A percentile compares a stretch with the other conserved stretches of the same genome.
Evolutionary conservation across 495 filamentous ascomycete genomes (phyloP).

Genomic region (Parmelia sp.): DNA sequence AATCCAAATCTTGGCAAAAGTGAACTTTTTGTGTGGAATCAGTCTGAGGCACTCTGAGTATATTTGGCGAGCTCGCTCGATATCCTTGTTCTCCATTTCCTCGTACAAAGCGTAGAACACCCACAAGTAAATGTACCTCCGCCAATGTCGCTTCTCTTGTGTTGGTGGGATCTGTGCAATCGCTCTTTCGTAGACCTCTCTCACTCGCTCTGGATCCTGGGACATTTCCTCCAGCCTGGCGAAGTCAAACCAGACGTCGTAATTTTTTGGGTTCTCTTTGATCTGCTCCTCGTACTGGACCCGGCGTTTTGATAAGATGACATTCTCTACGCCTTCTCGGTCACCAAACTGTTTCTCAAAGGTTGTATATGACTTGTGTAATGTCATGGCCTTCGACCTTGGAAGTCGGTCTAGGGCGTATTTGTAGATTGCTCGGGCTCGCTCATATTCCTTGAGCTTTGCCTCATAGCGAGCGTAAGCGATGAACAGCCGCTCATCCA

Average conservation of each 20-base stretch:
- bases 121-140: slow-evolving; percentile 95
- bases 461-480: slow-evolving; percentile 89
- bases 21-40: slow-evolving; percentile 94
- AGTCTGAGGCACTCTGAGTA: slow-evolving; percentile 82
- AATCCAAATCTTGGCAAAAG: slow-evolving; percentile 94
- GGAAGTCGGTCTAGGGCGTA: slow-evolving; percentile 89
- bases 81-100: slow-evolving; percentile 75
- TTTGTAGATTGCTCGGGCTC: slow-evolving; percentile 93
- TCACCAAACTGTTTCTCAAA: slow-evolving; percentile 99
- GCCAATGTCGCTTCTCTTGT: slow-evolving; percentile 95
- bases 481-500: slow-evolving; percentile 92
- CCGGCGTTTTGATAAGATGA: slow-evolving; percentile 85
- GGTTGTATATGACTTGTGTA: slow-evolving; percentile 90
- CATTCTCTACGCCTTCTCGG: slow-evolving; percentile 87
- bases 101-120: slow-evolving; percentile 96
- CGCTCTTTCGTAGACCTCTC: slow-evolving; percentile 91
- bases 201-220: slow-evolving; percentile 70
- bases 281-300: slow-evolving; percentile 93
- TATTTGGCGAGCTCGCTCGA: slow-evolving; percentile 76
- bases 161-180: slow-evolving; percentile 95
- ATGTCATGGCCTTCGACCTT: slow-evolving; percentile 70
- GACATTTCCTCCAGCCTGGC: slow-evolving; percentile 81
- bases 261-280: slow-evolving; percentile 87
- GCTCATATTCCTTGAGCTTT: slow-evolving; percentile 90
- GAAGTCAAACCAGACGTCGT: slow-evolving; percentile 96